phyloP scores from a whole-genome alignment of 2,329 filamentous ascomycete species.

The Microcera coccophila region DNA sequence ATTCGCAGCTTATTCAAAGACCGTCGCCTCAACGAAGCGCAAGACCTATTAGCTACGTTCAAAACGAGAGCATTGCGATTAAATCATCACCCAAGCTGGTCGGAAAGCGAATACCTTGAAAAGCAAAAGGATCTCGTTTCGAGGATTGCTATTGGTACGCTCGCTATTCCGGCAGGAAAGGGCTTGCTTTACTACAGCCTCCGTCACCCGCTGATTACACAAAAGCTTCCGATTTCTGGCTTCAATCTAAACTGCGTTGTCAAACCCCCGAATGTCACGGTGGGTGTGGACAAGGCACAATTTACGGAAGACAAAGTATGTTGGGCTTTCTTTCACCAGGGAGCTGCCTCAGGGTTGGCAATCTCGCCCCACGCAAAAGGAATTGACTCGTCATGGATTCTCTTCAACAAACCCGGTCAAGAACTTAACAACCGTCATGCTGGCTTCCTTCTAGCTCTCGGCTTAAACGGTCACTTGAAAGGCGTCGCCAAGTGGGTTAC shows the following conservation, averaged over 20 bases:
- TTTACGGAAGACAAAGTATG: slow-evolving; percentile 96
- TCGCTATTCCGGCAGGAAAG: slow-evolving; percentile 83
- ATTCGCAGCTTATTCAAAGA: slow-evolving; percentile 88
- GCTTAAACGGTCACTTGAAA: slow-evolving; percentile 91
- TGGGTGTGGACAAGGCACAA: slow-evolving; percentile 82
- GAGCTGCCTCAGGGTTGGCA: slow-evolving; percentile 85
- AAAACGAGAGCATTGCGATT: slow-evolving; percentile 77
- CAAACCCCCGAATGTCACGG: slow-evolving; percentile 85
- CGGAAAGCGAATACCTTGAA: slow-evolving; percentile 83
- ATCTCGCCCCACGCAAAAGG: slow-evolving; percentile 87
- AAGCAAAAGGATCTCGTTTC: slow-evolving; percentile 89
- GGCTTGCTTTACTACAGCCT: slow-evolving; percentile 85
- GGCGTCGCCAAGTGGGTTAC: slow-evolving; percentile 95
- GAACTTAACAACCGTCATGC: slow-evolving; percentile 96
- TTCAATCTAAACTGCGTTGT: slow-evolving; percentile 92
- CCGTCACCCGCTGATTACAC: slow-evolving; percentile 82
- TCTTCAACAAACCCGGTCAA: slow-evolving; percentile 86
- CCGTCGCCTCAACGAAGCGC: slow-evolving; percentile 81
- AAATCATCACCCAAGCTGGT: slow-evolving; percentile 69
- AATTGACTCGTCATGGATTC: slow-evolving; percentile 97
- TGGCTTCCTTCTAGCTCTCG: slow-evolving; percentile 84
- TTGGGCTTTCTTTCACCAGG: slow-evolving; percentile 98
- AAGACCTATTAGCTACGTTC: slow-evolving; percentile 78
- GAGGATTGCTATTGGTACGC: slow-evolving; percentile 77
- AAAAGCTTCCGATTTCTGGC: slow-evolving; percentile 83